Evolutionary conservation across 345 rosid species (phyloP), one percentile per base, ranked within the genome.

Genomic region (Firmiana major): DNA sequence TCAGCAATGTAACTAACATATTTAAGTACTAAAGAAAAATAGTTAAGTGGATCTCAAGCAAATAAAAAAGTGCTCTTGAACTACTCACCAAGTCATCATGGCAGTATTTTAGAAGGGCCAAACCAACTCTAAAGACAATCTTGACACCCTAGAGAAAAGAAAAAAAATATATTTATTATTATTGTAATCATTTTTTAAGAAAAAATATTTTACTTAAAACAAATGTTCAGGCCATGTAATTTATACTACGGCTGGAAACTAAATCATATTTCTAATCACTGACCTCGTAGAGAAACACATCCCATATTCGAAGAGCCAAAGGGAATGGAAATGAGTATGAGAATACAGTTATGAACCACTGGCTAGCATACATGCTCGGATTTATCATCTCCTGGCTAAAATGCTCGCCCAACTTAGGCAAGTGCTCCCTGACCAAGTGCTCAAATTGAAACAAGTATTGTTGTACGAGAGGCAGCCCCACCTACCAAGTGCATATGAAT

Each of bases 331-430:
- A 91, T 12, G 99, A 96, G 82, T 92, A 93, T 0, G 98, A 86
- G 79, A 96, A 96, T 49, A 96, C 97, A 4, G 99, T 96, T 75
- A 96, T 93, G 90, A 96, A 96, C 98, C 99, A 96, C 75, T 96
- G 98, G 73, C 98, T 96, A 46, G 95, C 98, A 79, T 96, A 96
- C 99, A 96, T 96, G 83, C 98, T 96, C 71, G 99, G 97, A 85
- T 92, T 96, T 80, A 96, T 94, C 97, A 91, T 92, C 89, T 96
- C 95, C 67, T 81, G 81, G 77, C 84, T 83, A 81, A 93, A 96
- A 81, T 96, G 98, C 80, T 90, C 94, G 79, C 99, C 97, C 58
- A 96, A 85, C 81, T 91, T 93, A 2, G 99, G 99, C 90, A 96
- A 81, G 34, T 87, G 85, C 85, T 92, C 97, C 81, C 79, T 91